Evolutionary conservation across 768 basidiomycete genomes (phyloP).

Genomic region (Boletus eberwhitei): DNA sequence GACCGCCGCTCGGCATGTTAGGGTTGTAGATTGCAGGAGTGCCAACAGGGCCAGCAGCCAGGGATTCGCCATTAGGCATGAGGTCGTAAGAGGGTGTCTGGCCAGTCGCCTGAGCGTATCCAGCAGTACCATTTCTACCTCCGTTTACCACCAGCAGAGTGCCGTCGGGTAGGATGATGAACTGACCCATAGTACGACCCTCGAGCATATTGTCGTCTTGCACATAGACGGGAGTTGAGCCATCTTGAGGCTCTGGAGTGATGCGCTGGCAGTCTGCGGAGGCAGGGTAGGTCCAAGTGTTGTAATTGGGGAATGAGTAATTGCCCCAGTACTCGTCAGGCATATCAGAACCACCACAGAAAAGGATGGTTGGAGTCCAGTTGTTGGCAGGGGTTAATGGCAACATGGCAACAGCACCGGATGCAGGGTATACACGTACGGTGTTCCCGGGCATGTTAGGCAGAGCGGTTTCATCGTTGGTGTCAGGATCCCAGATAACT

Average conservation of each 20-base stretch:
- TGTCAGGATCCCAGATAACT: slow-evolving; percentile 53
- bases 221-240: slow-evolving; percentile 54
- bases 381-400: slow-evolving; percentile 88
- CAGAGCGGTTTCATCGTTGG: slow-evolving; percentile 57
- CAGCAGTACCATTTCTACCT: slow-evolving; percentile 82
- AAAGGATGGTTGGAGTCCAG: slow-evolving; percentile 79
- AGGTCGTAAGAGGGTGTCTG: slow-evolving; percentile 36
- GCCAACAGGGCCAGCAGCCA: slow-evolving; percentile 77
- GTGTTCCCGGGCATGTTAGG: slow-evolving; percentile 72
- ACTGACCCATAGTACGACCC: slow-evolving; percentile 89
- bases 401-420: slow-evolving; percentile 85
- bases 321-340: slow-evolving; percentile 72
- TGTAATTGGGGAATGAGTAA: slow-evolving; percentile 66
- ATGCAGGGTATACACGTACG: slow-evolving; percentile 87
- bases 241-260: slow-evolving; percentile 79
- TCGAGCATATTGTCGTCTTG: slow-evolving; percentile 76
- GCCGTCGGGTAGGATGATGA: slow-evolving; percentile 79
- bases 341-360: slow-evolving; percentile 89
- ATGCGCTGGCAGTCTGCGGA: slow-evolving; percentile 76
- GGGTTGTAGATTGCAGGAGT: slow-evolving; percentile 84
- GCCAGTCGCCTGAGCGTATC: slow-evolving; percentile 65
- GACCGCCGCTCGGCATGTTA: slow-evolving; percentile 61
- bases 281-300: slow-evolving; percentile 73
- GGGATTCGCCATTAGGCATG: slow-evolving; percentile 73
- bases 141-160: slow-evolving; percentile 80